Percentiles rank a stretch among this genome's conserved stretches.
These are phyloP conservation scores for Hypoxylon fragiforme DNA, from an alignment of 495 filamentous ascomycete genomes.

Conservation along the genomic window DNA sequence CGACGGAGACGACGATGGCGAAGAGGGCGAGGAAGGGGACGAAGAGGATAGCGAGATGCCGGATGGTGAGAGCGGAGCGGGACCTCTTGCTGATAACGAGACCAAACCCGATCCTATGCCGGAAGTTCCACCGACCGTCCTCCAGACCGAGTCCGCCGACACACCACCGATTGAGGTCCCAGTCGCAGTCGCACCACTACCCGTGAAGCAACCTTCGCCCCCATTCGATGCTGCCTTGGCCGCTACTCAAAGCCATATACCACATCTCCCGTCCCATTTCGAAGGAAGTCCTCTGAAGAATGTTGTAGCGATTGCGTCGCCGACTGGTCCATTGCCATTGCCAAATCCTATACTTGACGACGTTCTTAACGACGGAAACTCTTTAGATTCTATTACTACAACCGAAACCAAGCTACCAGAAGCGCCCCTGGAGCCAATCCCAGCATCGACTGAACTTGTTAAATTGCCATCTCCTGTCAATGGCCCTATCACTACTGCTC, in stretches of 20 bases:
- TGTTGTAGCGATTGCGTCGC: constrained; percentile 39
- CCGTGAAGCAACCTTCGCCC: constrained; percentile 6
- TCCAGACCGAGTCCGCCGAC: constrained; percentile 6
- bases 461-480: not conserved
- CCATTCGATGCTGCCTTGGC: constrained; percentile 13
- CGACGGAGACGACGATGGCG: constrained; percentile 44
- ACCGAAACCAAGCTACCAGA: not conserved
- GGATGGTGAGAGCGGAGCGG: constrained; percentile 29
- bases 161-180: too few species aligned
- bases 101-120: constrained; percentile 29
- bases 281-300: constrained; percentile 55
- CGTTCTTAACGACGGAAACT: constrained; percentile 16
- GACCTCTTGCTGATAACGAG: constrained; percentile 32
- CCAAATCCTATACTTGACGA: too few species aligned
- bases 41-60: constrained; percentile 39
- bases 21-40: constrained; percentile 41
- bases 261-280: constrained; percentile 34
- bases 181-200: constrained; percentile 27
- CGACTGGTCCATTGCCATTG: constrained; percentile 7
- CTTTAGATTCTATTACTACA: not conserved
- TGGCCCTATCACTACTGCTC: too few species aligned
- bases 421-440: not conserved
- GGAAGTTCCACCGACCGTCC: constrained; percentile 21
- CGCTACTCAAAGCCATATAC: constrained; percentile 20
- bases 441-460: not conserved